phyloP scores from a whole-genome alignment of 495 filamentous ascomycete genomes.

The Podospora pseudocomata region DNA sequence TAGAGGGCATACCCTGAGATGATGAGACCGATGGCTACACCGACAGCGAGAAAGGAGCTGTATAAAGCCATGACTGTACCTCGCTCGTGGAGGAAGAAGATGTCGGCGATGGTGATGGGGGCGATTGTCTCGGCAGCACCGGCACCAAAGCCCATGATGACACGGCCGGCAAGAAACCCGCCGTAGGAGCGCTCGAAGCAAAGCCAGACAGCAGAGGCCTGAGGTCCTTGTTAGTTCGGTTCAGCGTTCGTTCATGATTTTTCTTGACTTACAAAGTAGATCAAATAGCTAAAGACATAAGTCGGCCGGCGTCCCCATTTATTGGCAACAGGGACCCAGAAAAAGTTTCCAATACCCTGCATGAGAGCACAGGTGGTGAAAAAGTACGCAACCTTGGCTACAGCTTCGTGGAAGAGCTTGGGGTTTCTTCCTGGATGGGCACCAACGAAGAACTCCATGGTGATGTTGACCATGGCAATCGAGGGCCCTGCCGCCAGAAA shows the following conservation, averaged over 20 bases:
- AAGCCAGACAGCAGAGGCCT: constrained; percentile 44
- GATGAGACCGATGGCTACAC: constrained; percentile 46
- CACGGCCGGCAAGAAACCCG: constrained; percentile 43
- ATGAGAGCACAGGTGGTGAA: constrained; percentile 50
- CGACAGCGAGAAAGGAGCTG: constrained; percentile 45
- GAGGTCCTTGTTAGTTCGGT: background rate
- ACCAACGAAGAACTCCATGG: constrained; percentile 46
- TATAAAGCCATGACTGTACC: constrained; percentile 50
- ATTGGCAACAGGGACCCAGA: constrained; percentile 55
- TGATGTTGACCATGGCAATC: constrained; percentile 48
- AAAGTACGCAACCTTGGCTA: constrained; percentile 50
- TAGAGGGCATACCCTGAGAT: constrained; percentile 37
- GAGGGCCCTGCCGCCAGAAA: constrained; percentile 53
- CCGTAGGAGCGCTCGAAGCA: constrained; percentile 43
- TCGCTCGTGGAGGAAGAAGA: constrained; percentile 59
- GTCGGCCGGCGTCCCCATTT: constrained; percentile 55
- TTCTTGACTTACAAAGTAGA: constrained; percentile 35
- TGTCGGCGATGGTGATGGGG: constrained; percentile 52
- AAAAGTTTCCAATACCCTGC: constrained; percentile 49
- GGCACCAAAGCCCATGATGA: constrained; percentile 49
- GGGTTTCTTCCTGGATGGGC: constrained; percentile 17
- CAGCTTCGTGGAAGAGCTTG: constrained; percentile 26
- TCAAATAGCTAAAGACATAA: constrained; percentile 46
- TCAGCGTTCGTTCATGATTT: background rate
- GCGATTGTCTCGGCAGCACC: constrained; percentile 53